phyloP scores from a whole-genome alignment of 805 yeast genomes.

The Suhomyces prunicola region DNA sequence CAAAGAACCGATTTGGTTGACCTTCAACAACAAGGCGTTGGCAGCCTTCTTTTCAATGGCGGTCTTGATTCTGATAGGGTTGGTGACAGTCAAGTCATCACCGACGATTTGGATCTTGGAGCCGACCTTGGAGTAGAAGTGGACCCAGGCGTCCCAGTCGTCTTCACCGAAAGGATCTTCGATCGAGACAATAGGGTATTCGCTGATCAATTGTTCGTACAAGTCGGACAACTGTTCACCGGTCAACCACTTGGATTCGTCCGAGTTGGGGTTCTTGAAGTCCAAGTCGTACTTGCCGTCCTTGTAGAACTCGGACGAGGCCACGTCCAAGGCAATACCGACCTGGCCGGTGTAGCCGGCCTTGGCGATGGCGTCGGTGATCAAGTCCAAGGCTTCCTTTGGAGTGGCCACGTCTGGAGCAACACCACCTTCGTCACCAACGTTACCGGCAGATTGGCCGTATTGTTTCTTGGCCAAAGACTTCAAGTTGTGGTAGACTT shows the following conservation, averaged over 20 bases:
- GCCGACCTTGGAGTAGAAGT: constrained; percentile 68
- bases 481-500: constrained; percentile 97
- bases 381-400: constrained; percentile 95
- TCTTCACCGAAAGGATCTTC: constrained; percentile 99
- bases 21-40: constrained; percentile 92
- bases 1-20: constrained; percentile 97
- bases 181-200: constrained; percentile 96
- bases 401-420: constrained; percentile 97
- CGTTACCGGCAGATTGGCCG: constrained; percentile 99
- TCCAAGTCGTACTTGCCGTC: constrained; percentile 97
- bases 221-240: constrained; percentile 84
- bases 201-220: constrained; percentile 74
- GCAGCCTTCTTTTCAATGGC: constrained; percentile 97
- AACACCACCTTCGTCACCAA: constrained; percentile 99
- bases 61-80: constrained; percentile 89
- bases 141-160: constrained; percentile 98
- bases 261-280: constrained; percentile 96
- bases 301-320: constrained; percentile 96
- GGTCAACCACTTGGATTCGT: constrained; percentile 84
- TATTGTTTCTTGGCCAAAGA: constrained; percentile 87
- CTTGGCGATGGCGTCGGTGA: constrained; percentile 79
- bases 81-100: constrained; percentile 98
- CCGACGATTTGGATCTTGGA: constrained; percentile 86
- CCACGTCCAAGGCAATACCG: constrained; percentile 91
- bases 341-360: constrained; percentile 97